phyloP scores from a whole-genome alignment of 2,329 filamentous ascomycete genomes.

The Trichoderma aggressivum region DNA sequence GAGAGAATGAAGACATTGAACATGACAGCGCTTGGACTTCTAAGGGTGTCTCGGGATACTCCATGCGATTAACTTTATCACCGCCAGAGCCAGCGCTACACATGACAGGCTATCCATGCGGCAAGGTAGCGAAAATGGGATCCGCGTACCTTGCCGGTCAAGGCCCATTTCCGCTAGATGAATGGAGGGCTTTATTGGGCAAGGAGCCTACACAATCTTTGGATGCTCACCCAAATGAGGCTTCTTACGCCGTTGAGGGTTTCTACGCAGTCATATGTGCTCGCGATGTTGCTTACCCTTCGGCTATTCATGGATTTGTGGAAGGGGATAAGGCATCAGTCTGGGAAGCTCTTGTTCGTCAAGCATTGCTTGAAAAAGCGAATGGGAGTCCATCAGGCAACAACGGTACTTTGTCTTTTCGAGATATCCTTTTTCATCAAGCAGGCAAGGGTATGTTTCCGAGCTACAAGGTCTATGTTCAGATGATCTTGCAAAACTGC shows the following conservation, averaged over 20 bases:
- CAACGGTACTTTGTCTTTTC: neutral
- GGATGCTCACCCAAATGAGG: neutral
- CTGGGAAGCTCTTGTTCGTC: neutral
- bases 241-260: neutral
- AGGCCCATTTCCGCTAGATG: neutral
- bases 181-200: neutral
- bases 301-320: neutral
- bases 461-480: neutral
- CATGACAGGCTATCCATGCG: neutral
- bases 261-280: neutral
- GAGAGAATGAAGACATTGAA: neutral
- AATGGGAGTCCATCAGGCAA: neutral
- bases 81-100: neutral
- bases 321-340: neutral
- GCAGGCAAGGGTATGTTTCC: neutral
- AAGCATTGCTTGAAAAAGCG: neutral
- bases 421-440: neutral
- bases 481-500: neutral
- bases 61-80: neutral
- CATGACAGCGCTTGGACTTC: neutral
- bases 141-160: neutral
- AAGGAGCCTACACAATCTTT: neutral
- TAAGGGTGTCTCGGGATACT: neutral
- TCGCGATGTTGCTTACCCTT: neutral
- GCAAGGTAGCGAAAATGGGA: neutral